Conservation (phyloP, 495 filamentous ascomycete species). For the Terfezia claveryi region DNA sequence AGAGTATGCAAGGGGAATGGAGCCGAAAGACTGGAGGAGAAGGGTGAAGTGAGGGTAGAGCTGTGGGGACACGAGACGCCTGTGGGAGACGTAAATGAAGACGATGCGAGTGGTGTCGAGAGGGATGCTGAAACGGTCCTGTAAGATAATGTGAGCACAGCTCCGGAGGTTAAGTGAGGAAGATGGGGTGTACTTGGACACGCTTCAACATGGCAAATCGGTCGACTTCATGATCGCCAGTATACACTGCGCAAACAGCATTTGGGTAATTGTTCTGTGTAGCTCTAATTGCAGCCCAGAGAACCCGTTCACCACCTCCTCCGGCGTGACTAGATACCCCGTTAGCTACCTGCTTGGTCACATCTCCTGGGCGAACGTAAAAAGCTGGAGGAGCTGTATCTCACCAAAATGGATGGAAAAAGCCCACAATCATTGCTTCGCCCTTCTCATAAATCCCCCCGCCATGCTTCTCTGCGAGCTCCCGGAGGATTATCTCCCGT, state of each 20-base stretch:
- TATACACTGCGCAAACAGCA: slow-evolving; percentile 77
- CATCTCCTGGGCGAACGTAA: not conserved
- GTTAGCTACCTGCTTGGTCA: too few relatives aligned
- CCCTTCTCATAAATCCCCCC: too few relatives aligned
- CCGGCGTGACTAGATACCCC: slow-evolving; percentile 54
- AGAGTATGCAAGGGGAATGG: slow-evolving; percentile 66
- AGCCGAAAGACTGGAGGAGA: slow-evolving; percentile 78
- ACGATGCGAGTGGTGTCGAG: slow-evolving; percentile 63
- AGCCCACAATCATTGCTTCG: slow-evolving; percentile 41
- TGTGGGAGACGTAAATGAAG: slow-evolving; percentile 74
- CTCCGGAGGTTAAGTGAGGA: not conserved
- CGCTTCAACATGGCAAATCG: slow-evolving; percentile 57
- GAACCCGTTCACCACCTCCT: slow-evolving; percentile 83
- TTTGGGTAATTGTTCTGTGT: slow-evolving; percentile 78
- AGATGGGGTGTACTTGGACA: slow-evolving; percentile 34
- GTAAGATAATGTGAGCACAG: slow-evolving; percentile 1
- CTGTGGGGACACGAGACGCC: slow-evolving; percentile 58
- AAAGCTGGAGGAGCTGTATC: slow-evolving; percentile 2
- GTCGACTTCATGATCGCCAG: slow-evolving; percentile 71
- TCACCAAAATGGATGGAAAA: slow-evolving; percentile 93
- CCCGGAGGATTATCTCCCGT: slow-evolving; percentile 3
- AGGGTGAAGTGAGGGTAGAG: slow-evolving; percentile 87
- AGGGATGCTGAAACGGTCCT: slow-evolving; percentile 80
- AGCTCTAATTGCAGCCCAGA: slow-evolving; percentile 86
- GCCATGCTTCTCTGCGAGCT: too few relatives aligned